Evolutionary conservation across 2,329 filamentous ascomycete species (phyloP).

Genomic region (Microsporum canis): DNA sequence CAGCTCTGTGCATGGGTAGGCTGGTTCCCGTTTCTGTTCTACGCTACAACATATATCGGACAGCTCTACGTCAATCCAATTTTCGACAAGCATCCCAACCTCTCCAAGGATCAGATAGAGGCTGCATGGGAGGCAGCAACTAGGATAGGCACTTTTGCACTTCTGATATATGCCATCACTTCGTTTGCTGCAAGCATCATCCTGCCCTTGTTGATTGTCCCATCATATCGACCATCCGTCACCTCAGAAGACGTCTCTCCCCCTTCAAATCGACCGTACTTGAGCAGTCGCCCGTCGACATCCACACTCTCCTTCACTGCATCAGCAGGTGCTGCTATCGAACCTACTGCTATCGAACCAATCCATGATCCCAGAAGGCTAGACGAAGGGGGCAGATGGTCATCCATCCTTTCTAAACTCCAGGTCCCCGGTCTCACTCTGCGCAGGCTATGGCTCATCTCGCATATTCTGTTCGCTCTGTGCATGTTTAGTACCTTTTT

Average conservation of each 20-base stretch:
- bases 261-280: slow-evolving; percentile 15
- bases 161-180: slow-evolving; percentile 77
- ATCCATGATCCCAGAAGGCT: slow-evolving; percentile 9
- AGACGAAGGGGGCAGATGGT: slow-evolving; percentile 14
- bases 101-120: slow-evolving; percentile 66
- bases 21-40: slow-evolving; percentile 93
- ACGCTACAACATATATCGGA: slow-evolving; percentile 86
- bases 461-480: slow-evolving; percentile 68
- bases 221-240: slow-evolving; percentile 48
- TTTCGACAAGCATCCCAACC: slow-evolving; percentile 63
- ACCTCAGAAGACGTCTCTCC: slow-evolving; percentile 10
- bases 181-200: slow-evolving; percentile 72
- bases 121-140: slow-evolving; percentile 73
- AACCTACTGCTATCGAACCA: slow-evolving; percentile 7
- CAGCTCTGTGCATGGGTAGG: slow-evolving; percentile 87
- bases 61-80: slow-evolving; percentile 84
- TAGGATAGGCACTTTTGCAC: slow-evolving; percentile 74
- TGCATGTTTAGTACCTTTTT: slow-evolving; percentile 78
- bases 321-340: slow-evolving; percentile 23
- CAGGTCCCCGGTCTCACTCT: slow-evolving; percentile 76
- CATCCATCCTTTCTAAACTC: slow-evolving; percentile 46
- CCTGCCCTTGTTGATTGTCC: slow-evolving; percentile 73
- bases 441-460: slow-evolving; percentile 74
- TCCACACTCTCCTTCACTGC: slow-evolving; percentile 25
- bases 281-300: slow-evolving; percentile 22